A percentile compares a stretch with the other conserved stretches of the same genome.
phyloP scores from a whole-genome alignment of 225 moss, liverwort and hornwort species.

The Lunularia cruciata region DNA sequence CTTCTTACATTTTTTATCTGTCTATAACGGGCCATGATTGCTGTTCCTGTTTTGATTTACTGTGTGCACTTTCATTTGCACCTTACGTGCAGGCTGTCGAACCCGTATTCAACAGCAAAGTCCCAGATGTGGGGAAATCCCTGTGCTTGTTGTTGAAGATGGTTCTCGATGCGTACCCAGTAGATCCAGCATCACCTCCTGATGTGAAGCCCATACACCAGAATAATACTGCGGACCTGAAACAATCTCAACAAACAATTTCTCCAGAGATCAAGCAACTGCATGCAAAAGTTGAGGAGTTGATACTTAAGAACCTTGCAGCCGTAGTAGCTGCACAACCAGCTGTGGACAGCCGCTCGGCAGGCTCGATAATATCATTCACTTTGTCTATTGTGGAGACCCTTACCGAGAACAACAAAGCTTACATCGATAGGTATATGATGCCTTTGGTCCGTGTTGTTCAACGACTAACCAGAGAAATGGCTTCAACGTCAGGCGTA shows the following conservation, averaged over 20 bases:
- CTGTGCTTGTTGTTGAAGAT: constrained; percentile 88
- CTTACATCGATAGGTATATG: constrained; percentile 88
- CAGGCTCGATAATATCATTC: constrained; percentile 69
- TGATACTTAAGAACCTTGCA: constrained; percentile 83
- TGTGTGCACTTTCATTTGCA: too few species aligned
- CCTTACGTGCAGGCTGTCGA: constrained; percentile 63
- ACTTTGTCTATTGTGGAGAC: constrained; percentile 85
- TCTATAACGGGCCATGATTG: too few species aligned
- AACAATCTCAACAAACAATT: constrained; percentile 29
- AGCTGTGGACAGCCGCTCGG: constrained; percentile 63
- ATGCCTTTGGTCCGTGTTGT: constrained; percentile 84
- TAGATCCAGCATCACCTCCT: constrained; percentile 59
- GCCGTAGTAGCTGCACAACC: constrained; percentile 76
- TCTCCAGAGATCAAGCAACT: constrained; percentile 74
- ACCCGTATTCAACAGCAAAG: constrained; percentile 74
- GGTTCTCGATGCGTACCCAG: constrained; percentile 93
- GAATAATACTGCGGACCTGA: constrained; percentile 29
- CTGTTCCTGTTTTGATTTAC: too few species aligned
- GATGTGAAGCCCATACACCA: constrained; percentile 49
- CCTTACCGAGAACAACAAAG: constrained; percentile 78
- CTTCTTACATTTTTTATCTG: too few species aligned
- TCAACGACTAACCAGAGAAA: constrained; percentile 87
- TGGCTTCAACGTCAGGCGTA: constrained; percentile 68
- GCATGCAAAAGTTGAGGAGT: constrained; percentile 93
- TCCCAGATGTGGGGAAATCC: constrained; percentile 83